Percentiles rank a stretch among this genome's conserved stretches.
Evolutionary conservation across 1,284 basidiomycete species (phyloP).

Genomic region (Austroboletus niveus): DNA sequence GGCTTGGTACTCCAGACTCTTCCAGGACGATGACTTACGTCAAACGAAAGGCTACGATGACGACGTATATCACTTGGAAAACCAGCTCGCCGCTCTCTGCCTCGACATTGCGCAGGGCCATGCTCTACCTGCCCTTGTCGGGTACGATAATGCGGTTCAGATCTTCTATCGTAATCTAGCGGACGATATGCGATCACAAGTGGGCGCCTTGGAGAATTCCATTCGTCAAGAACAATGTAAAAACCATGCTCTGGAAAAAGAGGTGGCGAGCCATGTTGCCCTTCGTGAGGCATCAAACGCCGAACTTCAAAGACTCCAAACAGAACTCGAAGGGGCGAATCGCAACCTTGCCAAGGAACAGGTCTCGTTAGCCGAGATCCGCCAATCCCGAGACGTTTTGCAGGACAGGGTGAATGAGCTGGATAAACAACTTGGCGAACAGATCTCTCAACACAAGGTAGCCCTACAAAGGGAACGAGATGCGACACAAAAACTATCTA

Average conservation of each 20-base stretch:
- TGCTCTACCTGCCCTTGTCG: conserved; percentile 11
- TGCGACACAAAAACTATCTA: conserved; percentile 43
- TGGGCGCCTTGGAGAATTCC: conserved; percentile 28
- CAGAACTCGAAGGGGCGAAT: conserved; percentile 34
- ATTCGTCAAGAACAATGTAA: conserved; percentile 31
- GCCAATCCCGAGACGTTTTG: conserved; percentile 28
- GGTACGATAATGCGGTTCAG: conserved; percentile 21
- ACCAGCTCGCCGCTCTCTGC: conserved; percentile 17
- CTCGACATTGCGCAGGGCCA: conserved; percentile 18
- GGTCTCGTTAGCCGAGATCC: conserved; percentile 13
- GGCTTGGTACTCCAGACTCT: conserved; percentile 29
- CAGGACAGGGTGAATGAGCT: conserved; percentile 27
- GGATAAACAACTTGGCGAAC: conserved; percentile 26
- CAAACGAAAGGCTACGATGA: background rate
- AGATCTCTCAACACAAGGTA: conserved; percentile 30
- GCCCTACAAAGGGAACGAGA: conserved; percentile 53
- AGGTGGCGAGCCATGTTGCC: conserved; percentile 38
- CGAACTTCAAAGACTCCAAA: conserved; percentile 39
- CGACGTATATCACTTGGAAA: conserved; percentile 9
- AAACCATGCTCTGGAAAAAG: conserved; percentile 36
- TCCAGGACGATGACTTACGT: conserved; percentile 14
- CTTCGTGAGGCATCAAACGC: conserved; percentile 40
- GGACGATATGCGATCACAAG: conserved; percentile 34
- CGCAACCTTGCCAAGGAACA: conserved; percentile 27
- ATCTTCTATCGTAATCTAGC: conserved; percentile 36